phyloP scores from a whole-genome alignment of 495 filamentous ascomycete species.

The Penicillium angulare region DNA sequence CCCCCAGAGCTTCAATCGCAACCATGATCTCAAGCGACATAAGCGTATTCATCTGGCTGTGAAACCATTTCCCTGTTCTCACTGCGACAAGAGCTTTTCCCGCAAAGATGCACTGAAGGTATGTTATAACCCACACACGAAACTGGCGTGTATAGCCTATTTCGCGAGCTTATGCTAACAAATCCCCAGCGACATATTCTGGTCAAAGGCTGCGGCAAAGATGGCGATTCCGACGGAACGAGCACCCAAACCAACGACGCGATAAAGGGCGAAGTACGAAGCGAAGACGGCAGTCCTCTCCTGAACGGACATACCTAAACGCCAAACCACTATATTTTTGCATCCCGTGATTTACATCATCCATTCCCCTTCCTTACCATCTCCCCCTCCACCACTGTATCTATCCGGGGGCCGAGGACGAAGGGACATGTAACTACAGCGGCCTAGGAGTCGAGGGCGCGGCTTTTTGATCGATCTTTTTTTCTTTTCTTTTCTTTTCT shows the following conservation, averaged over 20 bases:
- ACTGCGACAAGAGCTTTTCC: slow-evolving; percentile 96
- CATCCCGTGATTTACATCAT: slow-evolving; percentile 1
- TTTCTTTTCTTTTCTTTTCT: slow-evolving; percentile 4
- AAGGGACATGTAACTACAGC: slow-evolving; percentile 15
- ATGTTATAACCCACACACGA: slow-evolving; percentile 22
- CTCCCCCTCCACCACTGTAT: slow-evolving; percentile 12
- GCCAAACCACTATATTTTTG: background rate
- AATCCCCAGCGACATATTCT: slow-evolving; percentile 77
- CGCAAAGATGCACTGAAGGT: slow-evolving; percentile 98
- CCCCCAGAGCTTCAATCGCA: slow-evolving; percentile 90
- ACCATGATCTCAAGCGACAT: slow-evolving; percentile 95
- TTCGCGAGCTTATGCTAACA: slow-evolving; percentile 9
- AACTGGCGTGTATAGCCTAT: background rate
- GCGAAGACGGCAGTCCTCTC: slow-evolving; percentile 27
- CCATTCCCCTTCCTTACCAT: background rate
- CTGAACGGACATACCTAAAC: slow-evolving; percentile 20
- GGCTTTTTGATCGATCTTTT: slow-evolving; percentile 1
- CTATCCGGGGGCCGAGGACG: slow-evolving; percentile 7
- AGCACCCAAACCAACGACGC: slow-evolving; percentile 9
- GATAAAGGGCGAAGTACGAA: slow-evolving; percentile 21
- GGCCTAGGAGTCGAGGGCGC: slow-evolving; percentile 17
- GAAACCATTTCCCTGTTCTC: slow-evolving; percentile 89
- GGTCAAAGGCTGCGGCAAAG: slow-evolving; percentile 85
- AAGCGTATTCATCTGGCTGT: slow-evolving; percentile 93
- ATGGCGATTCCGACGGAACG: slow-evolving; percentile 27